These are phyloP conservation scores for Plantago rigida DNA, from an alignment of 305 asterid genomes.

Conservation along the genomic window DNA sequence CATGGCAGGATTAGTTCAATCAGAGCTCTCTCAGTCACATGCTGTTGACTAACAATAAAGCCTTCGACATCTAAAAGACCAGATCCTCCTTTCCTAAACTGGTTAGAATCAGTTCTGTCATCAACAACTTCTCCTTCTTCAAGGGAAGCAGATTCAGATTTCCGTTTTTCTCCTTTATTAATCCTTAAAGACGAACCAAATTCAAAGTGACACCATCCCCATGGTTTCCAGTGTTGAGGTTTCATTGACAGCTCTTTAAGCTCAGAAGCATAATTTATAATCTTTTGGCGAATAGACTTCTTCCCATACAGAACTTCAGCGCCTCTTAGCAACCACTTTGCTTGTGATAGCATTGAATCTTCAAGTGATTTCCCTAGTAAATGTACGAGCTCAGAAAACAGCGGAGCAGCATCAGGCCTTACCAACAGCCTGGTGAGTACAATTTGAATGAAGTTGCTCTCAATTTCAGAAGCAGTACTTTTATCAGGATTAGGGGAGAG, in stretches of 20 bases:
- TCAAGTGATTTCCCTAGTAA: constrained; percentile 85
- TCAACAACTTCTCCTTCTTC: constrained; percentile 99
- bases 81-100: constrained; percentile 40
- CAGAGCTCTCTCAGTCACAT: constrained; percentile 85
- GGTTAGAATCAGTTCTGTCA: constrained; percentile 51
- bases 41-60: constrained; percentile 54
- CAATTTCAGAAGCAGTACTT: constrained; percentile 67
- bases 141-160: constrained; percentile 53
- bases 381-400: constrained; percentile 87
- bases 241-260: constrained; percentile 60
- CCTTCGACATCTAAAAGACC: constrained; percentile 57
- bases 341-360: constrained; percentile 87
- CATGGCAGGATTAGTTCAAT: constrained; percentile 81
- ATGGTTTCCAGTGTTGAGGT: constrained; percentile 75
- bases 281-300: constrained; percentile 85
- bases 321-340: constrained; percentile 92
- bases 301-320: constrained; percentile 85
- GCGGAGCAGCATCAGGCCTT: constrained; percentile 97
- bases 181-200: constrained; percentile 26
- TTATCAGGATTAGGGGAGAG: constrained; percentile 69
- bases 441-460: constrained; percentile 76
- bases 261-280: constrained; percentile 74
- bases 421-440: constrained; percentile 82
- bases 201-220: constrained; percentile 82
- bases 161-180: constrained; percentile 50